Evolutionary conservation across 371 early-diverging fungal species (phyloP), one percentile per base, ranked within the genome.

Genomic region (Lichtheimia ramosa): DNA sequence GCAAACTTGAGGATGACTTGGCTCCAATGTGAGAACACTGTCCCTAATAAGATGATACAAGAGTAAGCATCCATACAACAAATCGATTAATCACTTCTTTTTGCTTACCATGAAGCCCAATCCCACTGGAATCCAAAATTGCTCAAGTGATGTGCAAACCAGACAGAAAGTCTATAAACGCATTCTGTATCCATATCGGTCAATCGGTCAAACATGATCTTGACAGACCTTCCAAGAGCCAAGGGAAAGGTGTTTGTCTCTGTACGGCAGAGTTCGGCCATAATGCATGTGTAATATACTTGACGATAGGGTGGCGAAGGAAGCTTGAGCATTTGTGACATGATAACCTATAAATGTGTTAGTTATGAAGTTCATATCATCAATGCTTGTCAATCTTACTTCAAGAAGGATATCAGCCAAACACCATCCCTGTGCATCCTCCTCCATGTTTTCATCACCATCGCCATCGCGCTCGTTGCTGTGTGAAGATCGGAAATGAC

Each of bases 51-150:
- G 7, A 41, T 2, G 12, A 48, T 46, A 18, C 23, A 64, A 46
- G 42, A 42, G 48, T 55, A 10, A 34, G 28, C 7, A 28, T 6
- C 28, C 3, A 34, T 34, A 27, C 13, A 21, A 2, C 15, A 3
- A 23, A 13, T 25, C 42, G 23, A 21, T 24, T 8, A 16, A 39
- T 25, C 41, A 16, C 18, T n/a, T 1, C 2, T 7, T 34, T 34
- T n/a, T 39, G 34, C 66, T 75, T 79, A 83, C 97, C 96, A 97
- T 58, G 86, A 86, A 23, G 68, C 69, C 96, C 96, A 97, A 66
- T 91, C 88, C 95, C 95, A 97, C 50, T 83, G 83, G 72, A 87
- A 95, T 5, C 86, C 91, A 83, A 95, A 94, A 77, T 97, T 96
- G 72, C 94, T 93, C 64, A 97, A 72, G 69, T 95, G 94, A 52